Conservation (phyloP, 2,329 filamentous ascomycete genomes). For the Paraphaeosphaeria sporulosa region DNA sequence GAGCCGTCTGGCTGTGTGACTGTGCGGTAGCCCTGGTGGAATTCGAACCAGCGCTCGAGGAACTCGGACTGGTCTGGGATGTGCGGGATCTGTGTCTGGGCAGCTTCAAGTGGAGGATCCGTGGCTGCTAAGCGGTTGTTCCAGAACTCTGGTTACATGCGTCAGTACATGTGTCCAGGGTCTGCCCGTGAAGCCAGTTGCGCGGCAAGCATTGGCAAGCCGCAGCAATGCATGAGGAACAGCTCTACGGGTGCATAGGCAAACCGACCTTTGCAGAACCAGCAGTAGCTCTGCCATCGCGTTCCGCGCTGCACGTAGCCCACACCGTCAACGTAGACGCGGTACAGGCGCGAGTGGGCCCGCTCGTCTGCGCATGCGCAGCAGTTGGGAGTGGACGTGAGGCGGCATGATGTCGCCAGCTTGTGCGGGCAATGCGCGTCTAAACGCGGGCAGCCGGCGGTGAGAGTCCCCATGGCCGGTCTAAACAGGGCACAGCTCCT, state of each 20-base stretch:
- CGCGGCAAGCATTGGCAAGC: background rate
- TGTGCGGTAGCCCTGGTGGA: conserved; percentile 56
- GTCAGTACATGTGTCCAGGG: conserved; percentile 17
- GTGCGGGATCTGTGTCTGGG: conserved; percentile 56
- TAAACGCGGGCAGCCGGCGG: conserved; percentile 45
- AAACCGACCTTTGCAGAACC: conserved; percentile 56
- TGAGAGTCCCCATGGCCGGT: conserved; percentile 49
- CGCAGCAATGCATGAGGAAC: background rate
- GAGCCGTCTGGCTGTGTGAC: conserved; percentile 51
- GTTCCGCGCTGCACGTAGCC: conserved; percentile 58
- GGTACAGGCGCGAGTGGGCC: conserved; percentile 53
- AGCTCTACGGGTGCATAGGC: background rate
- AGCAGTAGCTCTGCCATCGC: conserved; percentile 60
- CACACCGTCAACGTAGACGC: conserved; percentile 59
- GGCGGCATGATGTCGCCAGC: conserved; percentile 51
- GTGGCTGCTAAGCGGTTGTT: conserved; percentile 53
- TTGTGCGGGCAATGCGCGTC: conserved; percentile 51
- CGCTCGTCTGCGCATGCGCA: conserved; percentile 53
- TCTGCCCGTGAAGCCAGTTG: background rate
- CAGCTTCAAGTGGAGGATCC: conserved; percentile 50
- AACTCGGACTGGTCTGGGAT: conserved; percentile 58
- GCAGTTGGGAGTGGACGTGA: conserved; percentile 51
- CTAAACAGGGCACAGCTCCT: background rate
- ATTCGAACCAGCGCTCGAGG: conserved; percentile 58
- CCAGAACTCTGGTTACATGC: conserved; percentile 54